Conservation (phyloP, 2,329 filamentous ascomycete species). For the Penicillium sp. region DNA sequence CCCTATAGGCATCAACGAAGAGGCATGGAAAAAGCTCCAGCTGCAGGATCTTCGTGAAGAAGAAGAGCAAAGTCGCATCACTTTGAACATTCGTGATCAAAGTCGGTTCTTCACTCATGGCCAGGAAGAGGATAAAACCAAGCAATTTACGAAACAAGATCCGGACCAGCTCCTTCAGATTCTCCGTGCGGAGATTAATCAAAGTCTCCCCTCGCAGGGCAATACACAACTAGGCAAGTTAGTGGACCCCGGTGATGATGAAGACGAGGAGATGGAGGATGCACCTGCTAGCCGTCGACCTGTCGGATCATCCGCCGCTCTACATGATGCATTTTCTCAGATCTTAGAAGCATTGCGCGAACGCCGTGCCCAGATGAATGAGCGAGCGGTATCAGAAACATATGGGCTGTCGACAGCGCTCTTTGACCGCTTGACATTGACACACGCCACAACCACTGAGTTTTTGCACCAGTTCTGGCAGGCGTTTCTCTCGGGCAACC, state of each 20-base stretch:
- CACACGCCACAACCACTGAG: conserved; percentile 89
- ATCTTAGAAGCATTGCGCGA: conserved; percentile 60
- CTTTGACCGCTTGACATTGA: conserved; percentile 66
- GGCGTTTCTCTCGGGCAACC: conserved; percentile 83
- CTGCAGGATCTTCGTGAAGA: conserved; percentile 78
- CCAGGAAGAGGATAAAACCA: conserved; percentile 49
- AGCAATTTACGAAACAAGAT: conserved; percentile 66
- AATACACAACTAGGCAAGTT: conserved; percentile 67
- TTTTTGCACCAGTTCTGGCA: conserved; percentile 98
- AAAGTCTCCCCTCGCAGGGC: conserved; percentile 51
- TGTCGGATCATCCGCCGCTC: conserved; percentile 70
- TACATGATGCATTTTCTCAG: conserved; percentile 57
- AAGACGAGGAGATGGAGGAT: conserved; percentile 58
- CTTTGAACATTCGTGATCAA: conserved; percentile 85
- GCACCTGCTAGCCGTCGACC: conserved; percentile 31
- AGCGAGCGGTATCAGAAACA: conserved; percentile 38
- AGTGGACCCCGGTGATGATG: conserved; percentile 54
- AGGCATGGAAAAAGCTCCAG: conserved; percentile 70
- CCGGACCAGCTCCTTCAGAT: conserved; percentile 66
- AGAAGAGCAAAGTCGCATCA: conserved; percentile 71
- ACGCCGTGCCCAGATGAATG: conserved; percentile 51
- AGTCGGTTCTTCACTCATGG: conserved; percentile 71
- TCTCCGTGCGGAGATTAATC: conserved; percentile 61
- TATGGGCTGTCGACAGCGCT: conserved; percentile 52
- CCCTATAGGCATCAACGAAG: conserved; percentile 68